Percentiles rank a stretch among this genome's conserved stretches.
phyloP scores from a whole-genome alignment of 768 basidiomycete species.

The Mycena metata region DNA sequence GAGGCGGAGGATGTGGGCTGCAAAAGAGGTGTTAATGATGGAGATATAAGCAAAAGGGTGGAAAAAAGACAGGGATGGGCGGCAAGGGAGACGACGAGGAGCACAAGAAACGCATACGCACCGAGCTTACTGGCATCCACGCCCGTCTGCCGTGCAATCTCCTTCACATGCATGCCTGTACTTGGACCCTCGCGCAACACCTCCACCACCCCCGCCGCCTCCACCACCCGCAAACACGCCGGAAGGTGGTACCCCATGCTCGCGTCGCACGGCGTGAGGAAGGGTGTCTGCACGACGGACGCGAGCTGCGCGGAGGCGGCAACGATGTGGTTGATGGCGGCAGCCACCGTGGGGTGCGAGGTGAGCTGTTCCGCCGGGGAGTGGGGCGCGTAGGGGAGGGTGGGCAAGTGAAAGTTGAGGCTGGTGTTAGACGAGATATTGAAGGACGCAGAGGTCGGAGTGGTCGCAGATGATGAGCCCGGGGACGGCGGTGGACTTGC shows the following conservation, averaged over 20 bases:
- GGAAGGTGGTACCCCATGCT: slow-evolving; percentile 84
- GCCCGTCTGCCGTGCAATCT: slow-evolving; percentile 59
- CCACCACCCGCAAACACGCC: slow-evolving; percentile 79
- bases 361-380: slow-evolving; percentile 69
- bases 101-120: slow-evolving; percentile 40
- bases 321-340: slow-evolving; percentile 74
- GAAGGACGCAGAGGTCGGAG: not conserved
- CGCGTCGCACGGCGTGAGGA: slow-evolving; percentile 81
- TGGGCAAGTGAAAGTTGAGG: slow-evolving; percentile 72
- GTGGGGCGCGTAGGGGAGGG: slow-evolving; percentile 58
- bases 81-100: slow-evolving; percentile 3
- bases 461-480: slow-evolving; percentile 32
- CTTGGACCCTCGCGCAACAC: slow-evolving; percentile 72
- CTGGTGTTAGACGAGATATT: slow-evolving; percentile 9
- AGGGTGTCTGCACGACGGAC: slow-evolving; percentile 75
- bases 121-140: slow-evolving; percentile 67
- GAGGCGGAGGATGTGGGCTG: slow-evolving; percentile 82
- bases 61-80: too few relatives aligned
- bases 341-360: slow-evolving; percentile 69
- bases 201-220: slow-evolving; percentile 79
- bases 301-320: slow-evolving; percentile 79
- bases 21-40: too few relatives aligned
- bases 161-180: slow-evolving; percentile 56
- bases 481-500: slow-evolving; percentile 41
- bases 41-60: too few relatives aligned